phyloP scores from a whole-genome alignment of 164 flowering plant species.

The Sextonia rubra region DNA sequence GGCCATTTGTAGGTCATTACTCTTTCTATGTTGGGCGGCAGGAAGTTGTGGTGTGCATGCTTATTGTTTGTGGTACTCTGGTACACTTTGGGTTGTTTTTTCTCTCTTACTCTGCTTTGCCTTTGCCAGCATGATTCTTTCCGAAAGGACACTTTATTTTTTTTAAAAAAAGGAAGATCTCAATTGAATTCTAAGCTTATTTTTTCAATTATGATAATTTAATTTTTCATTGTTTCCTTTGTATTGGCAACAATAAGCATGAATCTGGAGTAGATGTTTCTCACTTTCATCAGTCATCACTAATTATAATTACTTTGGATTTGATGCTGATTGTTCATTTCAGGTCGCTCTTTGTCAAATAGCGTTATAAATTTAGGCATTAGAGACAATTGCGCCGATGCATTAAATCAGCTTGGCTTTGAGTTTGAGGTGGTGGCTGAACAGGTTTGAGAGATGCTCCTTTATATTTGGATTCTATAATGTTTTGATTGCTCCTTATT shows the following conservation, averaged over 20 bases:
- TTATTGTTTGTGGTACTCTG: too few species aligned
- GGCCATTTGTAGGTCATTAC: too few species aligned
- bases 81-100: too few species aligned
- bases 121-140: too few species aligned
- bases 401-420: constrained; percentile 49
- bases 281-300: background rate
- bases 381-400: constrained; percentile 47
- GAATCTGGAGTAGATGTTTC: background rate
- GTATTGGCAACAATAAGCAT: too few species aligned
- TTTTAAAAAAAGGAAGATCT: too few species aligned
- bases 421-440: constrained; percentile 51
- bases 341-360: constrained; percentile 57
- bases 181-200: too few species aligned
- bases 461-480: background rate
- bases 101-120: too few species aligned
- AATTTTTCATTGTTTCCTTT: background rate
- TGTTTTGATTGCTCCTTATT: background rate
- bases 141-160: too few species aligned
- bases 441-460: constrained; percentile 30
- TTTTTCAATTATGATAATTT: too few species aligned
- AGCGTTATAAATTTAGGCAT: constrained; percentile 48
- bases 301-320: background rate
- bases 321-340: constrained; percentile 1
- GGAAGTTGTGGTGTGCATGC: too few species aligned
- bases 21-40: too few species aligned